Base-by-base conservation (phyloP, 805 yeast species). In the Yamadazyma laniorum region DNA sequence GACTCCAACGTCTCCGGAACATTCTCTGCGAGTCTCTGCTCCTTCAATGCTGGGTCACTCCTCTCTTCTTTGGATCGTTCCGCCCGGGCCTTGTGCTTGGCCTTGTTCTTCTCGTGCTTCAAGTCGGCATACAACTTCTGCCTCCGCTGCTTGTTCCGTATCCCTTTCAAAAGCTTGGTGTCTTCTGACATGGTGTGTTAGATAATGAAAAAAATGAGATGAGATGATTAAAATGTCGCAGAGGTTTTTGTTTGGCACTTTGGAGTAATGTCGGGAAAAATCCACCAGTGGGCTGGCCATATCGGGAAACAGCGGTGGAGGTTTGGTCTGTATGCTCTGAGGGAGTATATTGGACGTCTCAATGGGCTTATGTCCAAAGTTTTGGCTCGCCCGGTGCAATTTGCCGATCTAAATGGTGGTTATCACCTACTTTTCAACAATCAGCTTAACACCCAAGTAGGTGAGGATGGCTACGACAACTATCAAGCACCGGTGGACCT, bases 61-160 rank as follows among this genome's bases (percentile, higher is more conserved):
- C 82, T 69, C 61, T 93, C 98, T 47, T 83, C 91, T 53, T 82
- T 83, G n/a, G 95, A 93, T 55, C 96, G 75, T 31, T 80, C 78
- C n/a, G 77, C 75, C 48, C 98, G 75, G 57, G 74, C 70, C 55
- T 79, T 80, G 58, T 89, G 96, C 52, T 87, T 79, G 37, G 76
- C 76, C 54, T 85, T 86, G 52, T 82, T 82, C 59, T 79, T 75
- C 44, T 85, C 84, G 55, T 85, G 83, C 61, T 82, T 85, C 36
- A 85, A 55, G 40, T 80, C 77, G 7, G 89, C 83, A 61, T 76
- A 85, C 26, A 87, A 69, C 62, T 85, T 77, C 58, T 86, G 93
- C 48, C 97, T 77, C 52, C 79, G 79, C 58, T 79, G 78, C 63
- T 87, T 90, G 61, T 89, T 90, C 58, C 76, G 80, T 40, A 88